Evolutionary conservation across 345 rosid species (phyloP).

Genomic region (thale cress (Arabidopsis thaliana)): TAIR10.1 NC_003076.8:17063501-17064000

Average conservation of each 20-base stretch:
- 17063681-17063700: slow-evolving; percentile 95
- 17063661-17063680: slow-evolving; percentile 80
- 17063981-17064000: not conserved
- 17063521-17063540: slow-evolving; percentile 48
- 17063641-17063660: slow-evolving; percentile 61
- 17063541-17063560: slow-evolving; percentile 71
- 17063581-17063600: slow-evolving; percentile 64
- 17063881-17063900: slow-evolving; percentile 53
- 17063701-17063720: slow-evolving; percentile 99
- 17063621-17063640: slow-evolving; percentile 66
- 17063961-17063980: not conserved
- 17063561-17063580: slow-evolving; percentile 63
- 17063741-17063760: slow-evolving; percentile 59
- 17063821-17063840: slow-evolving; percentile 64
- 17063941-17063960: not conserved
- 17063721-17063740: slow-evolving; percentile 81
- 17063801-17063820: slow-evolving; percentile 69
- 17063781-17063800: slow-evolving; percentile 77
- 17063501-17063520: slow-evolving; percentile 58
- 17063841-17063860: slow-evolving; percentile 56
- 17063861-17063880: slow-evolving; percentile 54
- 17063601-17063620: slow-evolving; percentile 53
- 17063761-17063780: slow-evolving; percentile 78
- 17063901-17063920: slow-evolving; percentile 24
- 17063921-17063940: slow-evolving; percentile 15